Base-by-base conservation (phyloP, 2,329 filamentous ascomycete genomes). In the Emergomyces orientalis region DNA sequence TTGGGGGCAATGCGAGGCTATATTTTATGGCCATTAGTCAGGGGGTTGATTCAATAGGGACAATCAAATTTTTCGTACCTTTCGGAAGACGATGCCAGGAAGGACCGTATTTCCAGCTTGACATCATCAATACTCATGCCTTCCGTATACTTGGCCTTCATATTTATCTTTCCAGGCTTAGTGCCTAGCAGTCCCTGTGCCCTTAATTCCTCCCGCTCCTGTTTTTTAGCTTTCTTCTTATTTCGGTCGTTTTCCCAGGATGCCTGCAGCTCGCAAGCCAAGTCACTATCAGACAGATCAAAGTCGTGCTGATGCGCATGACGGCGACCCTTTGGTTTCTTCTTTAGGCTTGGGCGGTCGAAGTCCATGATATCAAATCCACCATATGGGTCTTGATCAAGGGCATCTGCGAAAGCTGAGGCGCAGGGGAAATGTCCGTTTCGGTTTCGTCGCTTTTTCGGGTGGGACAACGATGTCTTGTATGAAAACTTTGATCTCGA, bases 281-380 rank as follows among this genome's bases (percentile, higher is more conserved):
- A 73, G 61, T 92, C 89, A 0, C 84, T 84, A 68, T 92, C 89
- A 0, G 83, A 84, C 9, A 88, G 73, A 27, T 84, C 78, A 62
- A 86, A 78, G 4, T 79, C 77, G 55, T 82, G 74, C 60, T 81
- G 78, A 55, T 78, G 80, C 65, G 47, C 22, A 55, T 56, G 51
- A 9, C 84, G 83, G 17, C 81, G 80, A 52, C 84, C 85, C 73
- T 89, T 90, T 67, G 82, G 79, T 70, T 85, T 87, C 65, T 82
- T 85, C 62, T 81, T 83, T 6, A 91, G 73, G 61, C 86, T 90
- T 1, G 87, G 86, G 32, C 86, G 82, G 19, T 89, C 83, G 76
- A 89, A 90, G 70, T 96, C 90, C 87, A 94, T 93, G 54, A 95
- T 79, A 70, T 96, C 91, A 66, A 96, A 87, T 9, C 86, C 88